These are phyloP conservation scores for Senna siamea DNA, from an alignment of 306 rosid species.

Conservation along the genomic window DNA sequence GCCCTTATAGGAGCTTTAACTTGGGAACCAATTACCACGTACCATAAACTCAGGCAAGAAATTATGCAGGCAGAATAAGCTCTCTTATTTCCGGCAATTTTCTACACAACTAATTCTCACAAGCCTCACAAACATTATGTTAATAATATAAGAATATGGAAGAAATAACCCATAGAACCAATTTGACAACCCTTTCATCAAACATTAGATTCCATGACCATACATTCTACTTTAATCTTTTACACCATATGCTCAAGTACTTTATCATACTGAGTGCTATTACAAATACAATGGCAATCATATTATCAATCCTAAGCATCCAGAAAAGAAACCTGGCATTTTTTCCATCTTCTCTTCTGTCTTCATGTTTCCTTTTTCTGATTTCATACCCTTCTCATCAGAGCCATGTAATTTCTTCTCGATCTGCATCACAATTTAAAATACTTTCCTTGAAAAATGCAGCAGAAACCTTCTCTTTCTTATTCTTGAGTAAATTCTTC, in stretches of 20 bases:
- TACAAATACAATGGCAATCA: neutral
- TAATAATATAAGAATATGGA: neutral
- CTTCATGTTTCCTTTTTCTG: constrained; percentile 36
- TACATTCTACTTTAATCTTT: neutral
- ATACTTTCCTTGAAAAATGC: constrained; percentile 25
- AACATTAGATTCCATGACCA: neutral
- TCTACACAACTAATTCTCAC: neutral
- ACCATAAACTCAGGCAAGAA: neutral
- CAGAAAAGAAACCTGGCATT: constrained; percentile 48
- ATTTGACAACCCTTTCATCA: neutral
- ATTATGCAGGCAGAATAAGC: neutral
- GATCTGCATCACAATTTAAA: constrained; percentile 55
- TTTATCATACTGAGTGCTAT: neutral
- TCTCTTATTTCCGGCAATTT: neutral
- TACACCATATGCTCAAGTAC: constrained; percentile 2
- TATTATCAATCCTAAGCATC: neutral
- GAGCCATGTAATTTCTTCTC: constrained; percentile 39
- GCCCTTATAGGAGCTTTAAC: neutral
- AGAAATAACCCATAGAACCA: neutral
- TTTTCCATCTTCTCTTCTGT: constrained; percentile 47
- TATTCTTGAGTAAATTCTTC: neutral
- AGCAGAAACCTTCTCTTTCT: constrained; percentile 11
- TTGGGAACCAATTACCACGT: neutral
- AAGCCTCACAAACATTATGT: neutral
- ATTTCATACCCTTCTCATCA: constrained; percentile 39